Conservation (phyloP, 2,329 filamentous ascomycete genomes). For the Domatiomyces globalis region DNA sequence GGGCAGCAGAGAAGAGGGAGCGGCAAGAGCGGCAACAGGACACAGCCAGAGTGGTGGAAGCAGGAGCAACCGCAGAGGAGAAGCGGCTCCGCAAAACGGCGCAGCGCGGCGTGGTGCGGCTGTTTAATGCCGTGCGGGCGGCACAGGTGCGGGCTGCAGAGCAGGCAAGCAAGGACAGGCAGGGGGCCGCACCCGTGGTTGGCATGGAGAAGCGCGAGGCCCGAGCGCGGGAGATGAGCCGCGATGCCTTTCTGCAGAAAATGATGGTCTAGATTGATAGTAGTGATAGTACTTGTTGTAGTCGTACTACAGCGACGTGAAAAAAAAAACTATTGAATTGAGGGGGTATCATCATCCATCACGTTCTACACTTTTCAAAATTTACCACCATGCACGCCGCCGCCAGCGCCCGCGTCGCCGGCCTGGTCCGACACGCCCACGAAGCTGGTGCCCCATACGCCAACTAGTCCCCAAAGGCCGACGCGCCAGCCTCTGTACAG, state of each 20-base stretch:
- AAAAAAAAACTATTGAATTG: not conserved
- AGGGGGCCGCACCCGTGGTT: constrained; percentile 54
- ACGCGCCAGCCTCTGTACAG: constrained; percentile 46
- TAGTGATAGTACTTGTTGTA: too few species aligned
- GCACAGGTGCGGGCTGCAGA: constrained; percentile 81
- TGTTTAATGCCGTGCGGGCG: constrained; percentile 89
- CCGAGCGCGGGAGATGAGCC: constrained; percentile 88
- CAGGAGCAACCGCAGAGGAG: constrained; percentile 47
- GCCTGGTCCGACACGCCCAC: constrained; percentile 22
- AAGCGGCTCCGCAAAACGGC: constrained; percentile 71
- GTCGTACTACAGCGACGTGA: too few species aligned
- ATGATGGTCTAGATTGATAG: constrained; percentile 46
- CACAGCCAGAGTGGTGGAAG: constrained; percentile 26
- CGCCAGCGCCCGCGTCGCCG: constrained; percentile 8
- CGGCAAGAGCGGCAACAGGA: constrained; percentile 77
- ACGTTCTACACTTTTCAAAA: constrained; percentile 6
- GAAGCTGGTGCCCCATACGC: constrained; percentile 39
- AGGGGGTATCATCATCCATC: not conserved
- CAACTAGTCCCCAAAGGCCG: constrained; percentile 41
- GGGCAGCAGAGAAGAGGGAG: constrained; percentile 57
- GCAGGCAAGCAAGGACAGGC: constrained; percentile 51
- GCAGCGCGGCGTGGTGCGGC: constrained; percentile 82
- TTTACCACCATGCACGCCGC: constrained; percentile 15
- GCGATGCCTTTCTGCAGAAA: constrained; percentile 87
- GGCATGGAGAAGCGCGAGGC: constrained; percentile 70